Percentiles rank a stretch among this genome's conserved stretches.
These are phyloP conservation scores for Aspergillus sp. DNA, from an alignment of 2,329 filamentous ascomycete genomes.

Conservation along the genomic window DNA sequence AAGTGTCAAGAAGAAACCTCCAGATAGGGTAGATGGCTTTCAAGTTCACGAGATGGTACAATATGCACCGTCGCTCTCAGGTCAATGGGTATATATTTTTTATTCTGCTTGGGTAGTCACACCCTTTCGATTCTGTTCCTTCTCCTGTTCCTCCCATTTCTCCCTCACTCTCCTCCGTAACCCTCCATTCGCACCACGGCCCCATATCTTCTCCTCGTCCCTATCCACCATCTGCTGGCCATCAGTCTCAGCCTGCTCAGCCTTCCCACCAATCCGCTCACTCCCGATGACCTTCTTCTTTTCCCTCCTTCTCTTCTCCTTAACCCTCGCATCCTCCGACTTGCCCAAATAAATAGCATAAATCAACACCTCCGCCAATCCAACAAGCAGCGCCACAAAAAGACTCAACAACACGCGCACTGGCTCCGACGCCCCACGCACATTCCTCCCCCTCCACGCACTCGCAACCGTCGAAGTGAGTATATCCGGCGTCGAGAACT, in stretches of 20 bases:
- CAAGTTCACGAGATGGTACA: too few relatives aligned
- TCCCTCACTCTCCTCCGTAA: constrained; percentile 35
- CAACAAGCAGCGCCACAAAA: constrained; percentile 36
- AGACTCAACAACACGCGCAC: constrained; percentile 36
- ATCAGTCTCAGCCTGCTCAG: neutral
- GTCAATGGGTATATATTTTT: too few relatives aligned
- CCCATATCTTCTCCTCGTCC: constrained; percentile 35
- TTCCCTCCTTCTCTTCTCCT: constrained; percentile 33
- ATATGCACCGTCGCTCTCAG: too few relatives aligned
- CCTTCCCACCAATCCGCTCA: constrained; percentile 11
- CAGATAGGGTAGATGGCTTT: too few relatives aligned
- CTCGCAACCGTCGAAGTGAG: constrained; percentile 16
- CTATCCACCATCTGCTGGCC: constrained; percentile 1
- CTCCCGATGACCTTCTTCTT: constrained; percentile 29
- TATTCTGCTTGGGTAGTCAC: too few relatives aligned
- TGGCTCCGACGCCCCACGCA: constrained; percentile 22
- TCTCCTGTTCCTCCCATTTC: constrained; percentile 27
- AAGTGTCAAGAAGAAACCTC: too few relatives aligned
- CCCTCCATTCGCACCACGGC: constrained; percentile 34
- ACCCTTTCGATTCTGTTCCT: constrained; percentile 3
- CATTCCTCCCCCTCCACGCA: constrained; percentile 9
- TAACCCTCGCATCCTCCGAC: constrained; percentile 31
- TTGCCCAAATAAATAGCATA: constrained; percentile 43
- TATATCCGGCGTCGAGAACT: constrained; percentile 30
- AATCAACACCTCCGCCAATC: constrained; percentile 41